A percentile compares a stretch with the other conserved stretches of the same genome.
These are phyloP conservation scores for Tylopilus sp. DNA, from an alignment of 768 basidiomycete species.

Conservation along the genomic window DNA sequence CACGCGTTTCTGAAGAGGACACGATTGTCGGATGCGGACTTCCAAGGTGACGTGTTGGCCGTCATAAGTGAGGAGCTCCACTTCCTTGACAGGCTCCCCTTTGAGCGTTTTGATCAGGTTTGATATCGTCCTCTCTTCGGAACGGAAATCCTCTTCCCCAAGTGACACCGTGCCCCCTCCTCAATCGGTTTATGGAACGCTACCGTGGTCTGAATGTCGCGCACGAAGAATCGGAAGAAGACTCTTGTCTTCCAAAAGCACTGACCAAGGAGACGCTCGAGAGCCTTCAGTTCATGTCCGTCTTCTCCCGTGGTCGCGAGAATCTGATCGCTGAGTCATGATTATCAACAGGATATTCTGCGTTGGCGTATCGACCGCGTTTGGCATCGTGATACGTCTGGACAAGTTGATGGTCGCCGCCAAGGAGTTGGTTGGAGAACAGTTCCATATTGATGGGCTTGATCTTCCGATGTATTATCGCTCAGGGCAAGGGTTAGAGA, in stretches of 20 bases:
- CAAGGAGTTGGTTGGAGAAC: conserved; percentile 85
- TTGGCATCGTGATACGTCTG: conserved; percentile 64
- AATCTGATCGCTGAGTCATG: too few species aligned
- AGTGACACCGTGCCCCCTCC: conserved; percentile 74
- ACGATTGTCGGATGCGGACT: conserved; percentile 70
- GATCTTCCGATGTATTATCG: conserved; percentile 32
- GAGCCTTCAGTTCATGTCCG: conserved; percentile 77
- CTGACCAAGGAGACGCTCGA: conserved; percentile 71
- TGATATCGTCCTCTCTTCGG: conserved; percentile 74
- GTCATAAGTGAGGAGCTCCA: conserved; percentile 57
- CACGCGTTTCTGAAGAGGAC: conserved; percentile 72
- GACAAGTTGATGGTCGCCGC: conserved; percentile 77
- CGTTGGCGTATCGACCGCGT: conserved; percentile 69
- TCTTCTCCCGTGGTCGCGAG: too few species aligned
- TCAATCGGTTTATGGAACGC: conserved; percentile 43
- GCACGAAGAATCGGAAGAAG: conserved; percentile 67
- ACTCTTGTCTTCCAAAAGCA: conserved; percentile 67
- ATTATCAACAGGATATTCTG: conserved; percentile 66
- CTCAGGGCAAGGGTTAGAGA: conserved; percentile 28
- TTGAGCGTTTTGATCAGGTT: conserved; percentile 38
- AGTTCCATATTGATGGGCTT: conserved; percentile 76
- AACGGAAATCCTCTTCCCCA: conserved; percentile 78
- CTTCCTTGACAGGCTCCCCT: background rate
- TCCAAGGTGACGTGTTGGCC: conserved; percentile 82
- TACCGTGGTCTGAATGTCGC: conserved; percentile 66